Conservation (phyloP, 345 rosid genomes). For the Rhizophora apiculata region DNA sequence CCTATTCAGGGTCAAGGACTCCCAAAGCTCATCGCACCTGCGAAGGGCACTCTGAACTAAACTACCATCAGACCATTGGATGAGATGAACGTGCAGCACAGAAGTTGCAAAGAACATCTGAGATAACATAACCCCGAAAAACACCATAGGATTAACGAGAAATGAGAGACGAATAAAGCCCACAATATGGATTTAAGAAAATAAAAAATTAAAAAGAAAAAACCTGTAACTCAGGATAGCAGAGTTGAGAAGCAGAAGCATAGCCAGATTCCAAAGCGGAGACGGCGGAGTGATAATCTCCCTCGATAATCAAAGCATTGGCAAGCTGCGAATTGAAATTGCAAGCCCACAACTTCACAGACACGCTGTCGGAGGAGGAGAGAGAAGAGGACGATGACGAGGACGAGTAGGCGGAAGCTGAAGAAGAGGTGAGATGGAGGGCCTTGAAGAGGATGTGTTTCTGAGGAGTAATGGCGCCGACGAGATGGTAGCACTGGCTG, state of each 20-base stretch:
- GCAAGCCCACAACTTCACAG: slow-evolving; percentile 76
- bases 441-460: slow-evolving; percentile 74
- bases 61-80: slow-evolving; percentile 80
- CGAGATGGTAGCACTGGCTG: slow-evolving; percentile 88
- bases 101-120: slow-evolving; percentile 95
- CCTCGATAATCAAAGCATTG: slow-evolving; percentile 72
- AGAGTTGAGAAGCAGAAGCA: slow-evolving; percentile 53
- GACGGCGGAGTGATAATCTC: slow-evolving; percentile 65
- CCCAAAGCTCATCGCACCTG: slow-evolving; percentile 76
- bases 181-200: not conserved
- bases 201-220: not conserved
- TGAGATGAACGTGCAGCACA: slow-evolving; percentile 80
- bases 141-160: not conserved
- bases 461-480: slow-evolving; percentile 79
- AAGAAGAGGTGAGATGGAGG: slow-evolving; percentile 56
- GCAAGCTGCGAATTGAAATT: slow-evolving; percentile 98
- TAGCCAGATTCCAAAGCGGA: slow-evolving; percentile 67
- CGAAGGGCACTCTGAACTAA: slow-evolving; percentile 61
- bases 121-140: not conserved
- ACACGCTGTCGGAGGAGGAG: slow-evolving; percentile 24
- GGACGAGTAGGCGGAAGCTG: no score
- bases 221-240: slow-evolving; percentile 80
- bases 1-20: slow-evolving; percentile 56
- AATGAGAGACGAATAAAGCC: not conserved
- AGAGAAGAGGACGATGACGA: slow-evolving; percentile 8